Evolutionary conservation across 164 flowering plant species (phyloP).

Genomic region (Warburgia ugandensis): DNA sequence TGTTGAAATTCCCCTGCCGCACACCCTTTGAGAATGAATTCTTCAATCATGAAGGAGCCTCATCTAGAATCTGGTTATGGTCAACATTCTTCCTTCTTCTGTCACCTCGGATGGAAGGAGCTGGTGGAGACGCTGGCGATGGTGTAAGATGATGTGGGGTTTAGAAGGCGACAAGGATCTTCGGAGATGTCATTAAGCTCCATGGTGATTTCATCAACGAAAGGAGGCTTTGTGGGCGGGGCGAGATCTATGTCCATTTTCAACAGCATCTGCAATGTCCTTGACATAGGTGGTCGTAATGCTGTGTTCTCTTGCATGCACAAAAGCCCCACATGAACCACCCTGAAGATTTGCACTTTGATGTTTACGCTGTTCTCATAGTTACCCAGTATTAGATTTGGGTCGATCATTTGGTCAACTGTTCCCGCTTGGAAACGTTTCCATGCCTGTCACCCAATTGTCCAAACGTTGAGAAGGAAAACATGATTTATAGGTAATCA

Average conservation of each 20-base stretch:
- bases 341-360: conserved; percentile 36
- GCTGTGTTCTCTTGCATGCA: conserved; percentile 76
- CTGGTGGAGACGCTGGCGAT: conserved; percentile 46
- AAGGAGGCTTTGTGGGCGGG: conserved; percentile 65
- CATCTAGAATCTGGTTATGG: too few relatives aligned
- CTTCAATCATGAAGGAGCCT: too few relatives aligned
- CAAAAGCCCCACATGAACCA: conserved; percentile 67
- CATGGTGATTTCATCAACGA: conserved; percentile 55
- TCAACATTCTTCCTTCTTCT: too few relatives aligned
- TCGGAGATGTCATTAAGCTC: conserved; percentile 30
- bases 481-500: too few relatives aligned
- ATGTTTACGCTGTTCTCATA: conserved; percentile 21
- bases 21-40: too few relatives aligned
- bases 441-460: conserved; percentile 34
- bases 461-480: not conserved
- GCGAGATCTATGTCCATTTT: conserved; percentile 48
- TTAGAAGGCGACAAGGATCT: conserved; percentile 23
- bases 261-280: conserved; percentile 51
- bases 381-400: conserved; percentile 20
- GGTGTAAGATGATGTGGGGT: conserved; percentile 27
- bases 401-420: conserved; percentile 31
- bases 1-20: too few relatives aligned
- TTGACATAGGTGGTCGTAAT: conserved; percentile 67
- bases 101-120: conserved; percentile 63
- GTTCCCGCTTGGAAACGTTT: conserved; percentile 33